Evolutionary conservation across 2,329 filamentous ascomycete species (phyloP), one percentile per base, ranked within the genome.

Genomic region (Colletotrichum limetticola): DNA sequence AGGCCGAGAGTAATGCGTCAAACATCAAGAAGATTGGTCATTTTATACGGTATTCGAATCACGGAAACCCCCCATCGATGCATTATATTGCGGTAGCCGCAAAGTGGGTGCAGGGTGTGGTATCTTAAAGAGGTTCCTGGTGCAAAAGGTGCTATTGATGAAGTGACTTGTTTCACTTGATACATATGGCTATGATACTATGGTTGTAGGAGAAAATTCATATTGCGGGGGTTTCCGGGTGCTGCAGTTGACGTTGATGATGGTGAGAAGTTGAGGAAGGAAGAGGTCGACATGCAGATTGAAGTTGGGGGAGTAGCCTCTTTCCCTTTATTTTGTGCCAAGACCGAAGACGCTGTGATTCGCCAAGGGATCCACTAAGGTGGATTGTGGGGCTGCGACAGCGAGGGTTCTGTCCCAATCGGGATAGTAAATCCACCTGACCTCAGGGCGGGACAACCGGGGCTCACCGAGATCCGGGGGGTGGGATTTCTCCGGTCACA

Each of bases 401-500:
- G 42, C 42, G 8, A 49, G 19, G 1, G 42, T 49, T 49, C 42
- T 22, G 19, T 49, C 42, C 42, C 19, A 49, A 49, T 49, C 8
- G 19, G 42, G 42, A n/a, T 49, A 49, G 42, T 22, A 4, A 49
- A 22, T 49, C 42, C 42, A 49, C 19, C 42, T 4, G 42, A 11
- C 19, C 19, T 49, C 8, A 35, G 11, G 32, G 32, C 32, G 32
- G 32, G 3, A 12, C 4, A 11, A 35, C 32, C 12, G 32, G 32
- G 32, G 32, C 32, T 35, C 32, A 11, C 19, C 42, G 42, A 49
- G 19, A 22, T 35, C 35, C 71, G 55, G 61, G 28, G 28, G 37
- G 57, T 61, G 56, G 67, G 71, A 53, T 71, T 73, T 65, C 52
- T 56, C 71, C 71, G 71, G 26, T 32, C 37, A 9, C 52, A 46